Conservation (phyloP, 2,329 filamentous ascomycete genomes). For the Ophiostoma sp. region DNA sequence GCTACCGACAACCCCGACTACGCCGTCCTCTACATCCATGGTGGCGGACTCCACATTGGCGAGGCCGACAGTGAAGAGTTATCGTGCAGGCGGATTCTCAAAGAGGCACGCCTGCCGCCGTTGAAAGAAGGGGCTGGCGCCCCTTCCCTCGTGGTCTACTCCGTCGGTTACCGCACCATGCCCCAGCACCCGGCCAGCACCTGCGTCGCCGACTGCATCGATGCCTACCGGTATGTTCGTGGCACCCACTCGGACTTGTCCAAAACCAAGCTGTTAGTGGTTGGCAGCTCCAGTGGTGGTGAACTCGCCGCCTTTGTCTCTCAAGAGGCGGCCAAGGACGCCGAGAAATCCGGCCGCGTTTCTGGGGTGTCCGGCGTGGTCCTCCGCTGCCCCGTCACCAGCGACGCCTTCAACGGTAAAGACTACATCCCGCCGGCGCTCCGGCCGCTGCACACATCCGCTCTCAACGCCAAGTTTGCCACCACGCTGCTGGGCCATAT, state of each 20-base stretch:
- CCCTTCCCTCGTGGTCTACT: slow-evolving; percentile 41
- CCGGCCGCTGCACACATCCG: slow-evolving; percentile 43
- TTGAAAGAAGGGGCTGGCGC: not conserved
- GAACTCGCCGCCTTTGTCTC: slow-evolving; percentile 49
- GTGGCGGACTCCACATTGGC: slow-evolving; percentile 49
- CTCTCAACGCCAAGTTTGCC: slow-evolving; percentile 40
- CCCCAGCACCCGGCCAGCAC: slow-evolving; percentile 42
- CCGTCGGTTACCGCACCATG: slow-evolving; percentile 49
- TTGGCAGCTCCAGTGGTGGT: slow-evolving; percentile 51
- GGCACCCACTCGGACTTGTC: slow-evolving; percentile 25
- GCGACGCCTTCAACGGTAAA: slow-evolving; percentile 43
- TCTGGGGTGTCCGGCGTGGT: slow-evolving; percentile 39
- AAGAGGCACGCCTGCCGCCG: slow-evolving; percentile 32
- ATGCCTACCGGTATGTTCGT: slow-evolving; percentile 39
- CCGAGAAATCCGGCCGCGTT: not conserved
- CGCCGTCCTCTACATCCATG: slow-evolving; percentile 50
- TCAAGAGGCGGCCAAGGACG: slow-evolving; percentile 35
- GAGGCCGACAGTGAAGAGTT: slow-evolving; percentile 53
- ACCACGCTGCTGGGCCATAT: slow-evolving; percentile 40
- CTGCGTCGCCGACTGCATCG: slow-evolving; percentile 46
- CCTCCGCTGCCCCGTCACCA: slow-evolving; percentile 51
- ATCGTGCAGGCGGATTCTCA: slow-evolving; percentile 46
- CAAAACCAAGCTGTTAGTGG: slow-evolving; percentile 36
- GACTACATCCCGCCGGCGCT: slow-evolving; percentile 43
- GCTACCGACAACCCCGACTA: slow-evolving; percentile 27